phyloP scores from a whole-genome alignment of 257 asterid genomes.

The Capsicum rhomboideum region DNA sequence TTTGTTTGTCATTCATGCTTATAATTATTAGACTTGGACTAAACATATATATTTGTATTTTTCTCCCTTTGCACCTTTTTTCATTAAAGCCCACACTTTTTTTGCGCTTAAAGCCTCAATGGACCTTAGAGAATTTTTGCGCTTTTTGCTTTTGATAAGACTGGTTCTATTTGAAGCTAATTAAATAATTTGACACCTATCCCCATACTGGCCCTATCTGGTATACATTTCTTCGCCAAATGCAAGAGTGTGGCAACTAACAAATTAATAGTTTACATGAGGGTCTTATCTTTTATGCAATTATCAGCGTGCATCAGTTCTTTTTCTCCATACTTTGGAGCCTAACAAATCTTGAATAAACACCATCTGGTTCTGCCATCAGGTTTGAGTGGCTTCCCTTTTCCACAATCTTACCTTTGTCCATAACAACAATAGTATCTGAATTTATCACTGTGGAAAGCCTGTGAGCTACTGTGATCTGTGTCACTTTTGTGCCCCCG shows the following conservation, averaged over 20 bases:
- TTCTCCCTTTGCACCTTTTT: neutral
- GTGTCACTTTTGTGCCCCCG: slow-evolving; percentile 25
- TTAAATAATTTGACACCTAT: neutral
- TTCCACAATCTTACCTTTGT: slow-evolving; percentile 63
- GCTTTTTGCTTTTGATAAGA: neutral
- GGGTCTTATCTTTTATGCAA: neutral
- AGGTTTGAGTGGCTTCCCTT: slow-evolving; percentile 54
- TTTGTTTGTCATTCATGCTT: neutral
- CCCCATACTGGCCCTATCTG: neutral
- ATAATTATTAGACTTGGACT: neutral
- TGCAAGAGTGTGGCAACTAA: neutral
- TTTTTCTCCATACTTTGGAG: slow-evolving; percentile 36
- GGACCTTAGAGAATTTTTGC: neutral
- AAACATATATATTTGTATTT: neutral
- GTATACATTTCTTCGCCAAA: neutral
- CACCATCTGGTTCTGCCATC: slow-evolving; percentile 43
- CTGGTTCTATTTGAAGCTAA: neutral
- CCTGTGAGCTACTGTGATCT: slow-evolving; percentile 65
- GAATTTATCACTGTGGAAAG: slow-evolving; percentile 64
- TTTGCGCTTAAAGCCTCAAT: neutral
- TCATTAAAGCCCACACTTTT: neutral
- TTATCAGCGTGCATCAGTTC: slow-evolving; percentile 6
- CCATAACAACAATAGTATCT: slow-evolving; percentile 60
- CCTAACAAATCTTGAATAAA: slow-evolving; percentile 47
- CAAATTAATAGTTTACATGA: neutral